Conservation (phyloP, 2,329 filamentous ascomycete species). For the Bipolaris oryzae region DNA sequence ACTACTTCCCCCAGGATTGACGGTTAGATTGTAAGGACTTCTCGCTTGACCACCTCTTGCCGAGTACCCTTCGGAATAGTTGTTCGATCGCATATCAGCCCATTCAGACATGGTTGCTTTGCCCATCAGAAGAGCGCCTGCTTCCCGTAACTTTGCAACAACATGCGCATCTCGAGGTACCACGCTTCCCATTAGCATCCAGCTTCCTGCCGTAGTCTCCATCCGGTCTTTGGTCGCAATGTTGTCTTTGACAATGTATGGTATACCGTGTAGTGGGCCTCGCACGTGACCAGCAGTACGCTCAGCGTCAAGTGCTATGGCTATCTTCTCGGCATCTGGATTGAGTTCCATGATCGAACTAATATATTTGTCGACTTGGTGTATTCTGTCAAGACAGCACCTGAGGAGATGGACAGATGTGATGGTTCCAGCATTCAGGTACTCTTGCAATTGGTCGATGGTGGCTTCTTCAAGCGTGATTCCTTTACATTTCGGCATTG, state of each 20-base stretch:
- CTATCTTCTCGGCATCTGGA: conserved; percentile 69
- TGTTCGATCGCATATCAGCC: conserved; percentile 56
- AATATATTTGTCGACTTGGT: conserved; percentile 69
- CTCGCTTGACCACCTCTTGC: conserved; percentile 39
- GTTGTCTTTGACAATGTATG: conserved; percentile 73
- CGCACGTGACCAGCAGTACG: conserved; percentile 61
- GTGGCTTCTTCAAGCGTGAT: conserved; percentile 71
- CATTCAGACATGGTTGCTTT: conserved; percentile 75
- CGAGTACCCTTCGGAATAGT: conserved; percentile 45
- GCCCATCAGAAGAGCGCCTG: conserved; percentile 70
- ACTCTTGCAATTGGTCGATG: conserved; percentile 69
- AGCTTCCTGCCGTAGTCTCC: conserved; percentile 75
- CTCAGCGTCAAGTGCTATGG: conserved; percentile 65
- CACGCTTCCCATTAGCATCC: conserved; percentile 67
- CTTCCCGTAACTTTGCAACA: conserved; percentile 64
- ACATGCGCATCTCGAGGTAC: conserved; percentile 72
- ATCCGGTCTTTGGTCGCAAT: conserved; percentile 66
- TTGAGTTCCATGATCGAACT: conserved; percentile 70
- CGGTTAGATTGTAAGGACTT: conserved; percentile 69
- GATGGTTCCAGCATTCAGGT: conserved; percentile 56
- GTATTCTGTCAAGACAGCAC: conserved; percentile 61
- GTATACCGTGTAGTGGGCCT: conserved; percentile 75
- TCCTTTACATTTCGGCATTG: conserved; percentile 66
- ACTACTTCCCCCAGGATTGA: conserved; percentile 70
- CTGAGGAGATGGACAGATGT: conserved; percentile 29